Evolutionary conservation across 306 rosid species (phyloP), one percentile per base, ranked within the genome.

Genomic region (Ormosia emarginata): DNA sequence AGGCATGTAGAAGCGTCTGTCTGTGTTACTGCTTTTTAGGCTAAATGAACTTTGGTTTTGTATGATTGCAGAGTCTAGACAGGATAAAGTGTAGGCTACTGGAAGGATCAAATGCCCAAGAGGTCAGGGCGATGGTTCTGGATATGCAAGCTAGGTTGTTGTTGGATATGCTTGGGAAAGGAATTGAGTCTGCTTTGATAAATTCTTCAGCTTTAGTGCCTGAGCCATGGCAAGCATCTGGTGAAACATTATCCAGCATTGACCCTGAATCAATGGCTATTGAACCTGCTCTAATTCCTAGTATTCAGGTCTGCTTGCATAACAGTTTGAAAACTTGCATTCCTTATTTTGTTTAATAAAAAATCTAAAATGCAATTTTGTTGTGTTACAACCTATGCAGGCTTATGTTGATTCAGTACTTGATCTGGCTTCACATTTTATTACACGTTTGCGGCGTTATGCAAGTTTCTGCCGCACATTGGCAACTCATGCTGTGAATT

Each of bases 61-160:
- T 58, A 71, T 84, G 71, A 85, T 30, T 92, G 85, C 97, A 95
- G 99, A 92, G 92, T 90, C 92, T 95, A n/a, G 99, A 95, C 85
- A 91, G 99, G 90, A 95, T 95, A 79, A 95, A 95, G 75, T 95
- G 99, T 78, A 92, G 99, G 87, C 88, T 95, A 29, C 86, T 95
- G 67, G 99, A 95, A 90, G 99, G 99, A 46, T 90, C 94, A 78
- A 92, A 89, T 79, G 99, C 99, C 34, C 99, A 95, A 85, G 99
- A 95, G 91, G 99, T 95, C 59, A 90, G 99, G 88, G 99, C 99
- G 3, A 95, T 95, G 99, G 99, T 95, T 86, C 86, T 95, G 79
- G 99, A 95, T 85, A 95, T 95, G 99, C 99, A 95, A 91, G 99
- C 99, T 17, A 91, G 99, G 88, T 82, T 95, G 86, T 89, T 95